These are phyloP conservation scores for Aspergillus sclerotioniger DNA, from an alignment of 495 filamentous ascomycete species.

Conservation along the genomic window DNA sequence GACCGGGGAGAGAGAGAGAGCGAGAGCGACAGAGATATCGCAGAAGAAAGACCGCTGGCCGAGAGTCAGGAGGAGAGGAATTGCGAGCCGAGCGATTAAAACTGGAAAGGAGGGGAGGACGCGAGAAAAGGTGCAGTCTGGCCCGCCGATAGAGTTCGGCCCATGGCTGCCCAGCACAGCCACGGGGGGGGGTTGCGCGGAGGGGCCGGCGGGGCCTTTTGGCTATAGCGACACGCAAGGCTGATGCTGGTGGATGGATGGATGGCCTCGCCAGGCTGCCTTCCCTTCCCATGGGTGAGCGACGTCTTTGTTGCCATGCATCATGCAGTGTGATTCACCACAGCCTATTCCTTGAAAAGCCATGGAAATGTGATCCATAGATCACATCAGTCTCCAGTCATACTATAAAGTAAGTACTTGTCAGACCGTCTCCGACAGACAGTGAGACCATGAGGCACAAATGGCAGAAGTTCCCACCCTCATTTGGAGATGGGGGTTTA, in stretches of 20 bases:
- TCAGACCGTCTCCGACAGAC: no score
- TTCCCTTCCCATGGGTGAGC: no score
- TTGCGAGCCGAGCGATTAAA: not conserved
- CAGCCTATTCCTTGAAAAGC: no score
- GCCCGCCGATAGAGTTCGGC: slow-evolving; percentile 13
- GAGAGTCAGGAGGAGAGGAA: not conserved
- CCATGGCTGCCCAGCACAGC: slow-evolving; percentile 2
- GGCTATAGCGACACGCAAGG: not conserved
- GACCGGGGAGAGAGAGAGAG: not conserved
- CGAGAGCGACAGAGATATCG: no score
- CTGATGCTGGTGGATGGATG: not conserved
- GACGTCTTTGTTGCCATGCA: no score
- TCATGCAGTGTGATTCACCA: no score
- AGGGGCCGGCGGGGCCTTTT: not conserved
- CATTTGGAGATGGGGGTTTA: not conserved
- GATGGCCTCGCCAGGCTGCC: no score
- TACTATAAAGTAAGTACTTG: no score
- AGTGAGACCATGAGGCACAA: not conserved
- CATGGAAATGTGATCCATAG: no score
- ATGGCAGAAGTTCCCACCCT: not conserved
- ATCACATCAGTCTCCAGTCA: no score
- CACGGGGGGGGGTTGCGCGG: slow-evolving; percentile 2
- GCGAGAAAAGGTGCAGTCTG: slow-evolving; percentile 6
- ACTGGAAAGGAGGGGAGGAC: not conserved
- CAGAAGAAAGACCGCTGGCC: no score